Base-by-base conservation (phyloP, 108 stramenopile species). In the Aureococcus anophagefferens region DNA sequence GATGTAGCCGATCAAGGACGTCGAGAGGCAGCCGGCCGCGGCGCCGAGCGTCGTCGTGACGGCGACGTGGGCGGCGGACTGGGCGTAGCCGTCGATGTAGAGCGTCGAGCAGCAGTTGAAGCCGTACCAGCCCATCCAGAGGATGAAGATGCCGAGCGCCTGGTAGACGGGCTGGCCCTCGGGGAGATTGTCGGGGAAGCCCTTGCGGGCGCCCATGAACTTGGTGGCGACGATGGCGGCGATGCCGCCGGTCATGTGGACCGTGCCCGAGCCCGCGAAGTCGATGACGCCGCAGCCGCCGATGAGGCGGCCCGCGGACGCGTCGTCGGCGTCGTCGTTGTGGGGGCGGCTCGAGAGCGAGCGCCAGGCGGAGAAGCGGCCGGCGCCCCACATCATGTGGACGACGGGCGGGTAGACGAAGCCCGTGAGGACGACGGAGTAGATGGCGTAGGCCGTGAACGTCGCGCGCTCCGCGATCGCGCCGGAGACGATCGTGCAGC, bases 161-260 rank as follows among this genome's bases (percentile, higher is more conserved):
- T 45, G 59, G 45, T 44, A 62, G 29, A 65, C 14, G n/a, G n/a
- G n/a, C n/a, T n/a, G n/a, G n/a, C n/a, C n/a, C n/a, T n/a, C n/a
- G n/a, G n/a, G n/a, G n/a, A n/a, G n/a, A n/a, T 70, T 80, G 59
- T 82, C 82, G 77, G 77, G 74, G 45, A 77, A 78, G 44, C 87
- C 89, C 28, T 64, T 70, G 0, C 89, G 84, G 45, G 89, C 88
- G 17, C 89, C 89, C 31, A 89, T 69, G 64, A 89, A 67, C 31
- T 71, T 68, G 30, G 74, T 83, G 30, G 87, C 93, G 62, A 89
- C 85, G 65, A 96, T 80, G 11, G 91, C 91, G 15, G 90, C 89
- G 33, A 78, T 65, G 29, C 93, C 93, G 63, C 93, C 89, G 31
- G 85, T 83, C 35, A 90, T 37, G 74, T 92, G 91, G 1, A 90